These are phyloP conservation scores for Sutorius australiensis DNA, from an alignment of 768 basidiomycete species.

Conservation along the genomic window DNA sequence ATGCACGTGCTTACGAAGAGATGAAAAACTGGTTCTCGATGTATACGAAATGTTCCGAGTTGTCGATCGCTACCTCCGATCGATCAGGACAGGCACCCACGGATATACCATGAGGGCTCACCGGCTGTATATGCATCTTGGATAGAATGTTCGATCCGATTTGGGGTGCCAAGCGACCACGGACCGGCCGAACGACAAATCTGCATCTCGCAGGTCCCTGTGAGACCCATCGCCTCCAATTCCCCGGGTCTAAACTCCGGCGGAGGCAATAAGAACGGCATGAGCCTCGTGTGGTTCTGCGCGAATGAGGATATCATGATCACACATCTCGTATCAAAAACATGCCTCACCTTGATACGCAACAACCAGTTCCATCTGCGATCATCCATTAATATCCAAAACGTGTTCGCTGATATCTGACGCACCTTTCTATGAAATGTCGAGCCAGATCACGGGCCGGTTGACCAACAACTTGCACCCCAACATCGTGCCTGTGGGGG, in stretches of 20 bases:
- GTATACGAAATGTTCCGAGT: constrained; percentile 97
- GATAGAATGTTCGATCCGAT: constrained; percentile 84
- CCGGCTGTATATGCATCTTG: constrained; percentile 93
- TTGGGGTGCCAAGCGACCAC: constrained; percentile 93
- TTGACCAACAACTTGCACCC: constrained; percentile 92
- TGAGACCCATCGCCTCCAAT: constrained; percentile 72
- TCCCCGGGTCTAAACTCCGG: constrained; percentile 87
- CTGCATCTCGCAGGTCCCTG: constrained; percentile 96
- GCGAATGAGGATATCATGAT: not conserved
- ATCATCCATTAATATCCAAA: constrained; percentile 4
- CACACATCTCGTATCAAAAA: not conserved
- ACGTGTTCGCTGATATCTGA: not conserved
- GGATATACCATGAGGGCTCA: constrained; percentile 23
- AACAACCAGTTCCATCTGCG: constrained; percentile 90
- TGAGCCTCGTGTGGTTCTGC: constrained; percentile 84
- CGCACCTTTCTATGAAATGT: constrained; percentile 89
- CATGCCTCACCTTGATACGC: constrained; percentile 72
- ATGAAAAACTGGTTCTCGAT: constrained; percentile 96
- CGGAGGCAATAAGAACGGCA: constrained; percentile 93
- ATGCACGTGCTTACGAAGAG: constrained; percentile 57
- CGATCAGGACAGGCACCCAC: not conserved
- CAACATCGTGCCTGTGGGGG: constrained; percentile 84
- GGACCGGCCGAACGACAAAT: constrained; percentile 93
- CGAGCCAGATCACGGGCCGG: constrained; percentile 92
- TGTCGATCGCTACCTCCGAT: constrained; percentile 66